Conservation (phyloP, 2,329 filamentous ascomycete genomes). For the Plectosphaerella sp. region DNA sequence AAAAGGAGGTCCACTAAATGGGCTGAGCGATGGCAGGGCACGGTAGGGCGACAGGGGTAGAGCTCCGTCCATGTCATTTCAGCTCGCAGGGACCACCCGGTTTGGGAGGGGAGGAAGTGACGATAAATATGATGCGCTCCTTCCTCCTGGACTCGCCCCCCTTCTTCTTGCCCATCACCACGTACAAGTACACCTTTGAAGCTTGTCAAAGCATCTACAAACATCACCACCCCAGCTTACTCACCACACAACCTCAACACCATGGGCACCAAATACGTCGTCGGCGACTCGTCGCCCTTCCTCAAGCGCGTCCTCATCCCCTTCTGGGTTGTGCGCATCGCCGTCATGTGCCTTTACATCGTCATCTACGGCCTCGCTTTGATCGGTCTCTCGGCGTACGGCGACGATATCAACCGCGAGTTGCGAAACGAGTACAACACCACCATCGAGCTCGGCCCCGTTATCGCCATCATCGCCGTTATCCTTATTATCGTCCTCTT, state of each 20-base stretch:
- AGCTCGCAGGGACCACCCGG: too few species aligned
- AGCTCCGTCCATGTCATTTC: not conserved
- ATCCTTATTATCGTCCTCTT: slow-evolving; percentile 18
- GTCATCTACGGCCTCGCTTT: slow-evolving; percentile 16
- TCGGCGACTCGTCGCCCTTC: slow-evolving; percentile 26
- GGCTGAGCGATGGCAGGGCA: not conserved
- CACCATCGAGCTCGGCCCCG: slow-evolving; percentile 3
- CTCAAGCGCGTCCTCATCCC: slow-evolving; percentile 27
- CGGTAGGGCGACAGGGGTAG: not conserved
- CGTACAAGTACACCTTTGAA: not conserved
- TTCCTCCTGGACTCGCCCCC: too few species aligned
- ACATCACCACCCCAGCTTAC: not conserved
- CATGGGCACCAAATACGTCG: slow-evolving; percentile 18
- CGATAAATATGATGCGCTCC: too few species aligned
- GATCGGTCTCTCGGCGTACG: slow-evolving; percentile 12
- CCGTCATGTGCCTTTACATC: slow-evolving; percentile 21
- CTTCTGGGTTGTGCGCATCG: slow-evolving; percentile 26
- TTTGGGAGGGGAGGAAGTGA: too few species aligned
- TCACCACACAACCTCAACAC: not conserved
- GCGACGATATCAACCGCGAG: slow-evolving; percentile 10
- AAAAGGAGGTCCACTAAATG: not conserved
- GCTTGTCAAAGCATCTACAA: not conserved
- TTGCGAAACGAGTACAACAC: slow-evolving; percentile 13
- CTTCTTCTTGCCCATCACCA: not conserved
- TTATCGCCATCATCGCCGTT: slow-evolving; percentile 18